phyloP scores from a whole-genome alignment of 2,329 filamentous ascomycete genomes.

The Aspergillus pseudoglaucus region DNA sequence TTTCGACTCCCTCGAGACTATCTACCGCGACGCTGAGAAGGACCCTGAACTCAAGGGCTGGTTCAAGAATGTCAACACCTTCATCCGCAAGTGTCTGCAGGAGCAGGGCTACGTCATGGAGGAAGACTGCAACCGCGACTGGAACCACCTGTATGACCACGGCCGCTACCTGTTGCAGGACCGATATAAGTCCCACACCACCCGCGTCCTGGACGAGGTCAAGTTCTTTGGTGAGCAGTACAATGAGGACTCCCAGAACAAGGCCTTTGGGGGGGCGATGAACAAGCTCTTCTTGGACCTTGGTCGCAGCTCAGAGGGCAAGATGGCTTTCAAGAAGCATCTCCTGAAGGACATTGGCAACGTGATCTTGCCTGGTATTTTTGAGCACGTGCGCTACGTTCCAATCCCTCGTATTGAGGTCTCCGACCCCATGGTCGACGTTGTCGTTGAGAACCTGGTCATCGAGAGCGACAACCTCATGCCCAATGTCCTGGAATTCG shows the following conservation, averaged over 20 bases:
- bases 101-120: slow-evolving; percentile 89
- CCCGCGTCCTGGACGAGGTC: slow-evolving; percentile 79
- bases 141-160: slow-evolving; percentile 77
- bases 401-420: slow-evolving; percentile 93
- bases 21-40: slow-evolving; percentile 79
- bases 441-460: slow-evolving; percentile 87
- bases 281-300: slow-evolving; percentile 84
- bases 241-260: slow-evolving; percentile 80
- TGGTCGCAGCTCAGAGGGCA: slow-evolving; percentile 79
- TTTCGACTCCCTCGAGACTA: slow-evolving; percentile 73
- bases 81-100: slow-evolving; percentile 74
- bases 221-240: slow-evolving; percentile 89
- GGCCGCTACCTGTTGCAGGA: slow-evolving; percentile 81
- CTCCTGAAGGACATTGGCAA: slow-evolving; percentile 82
- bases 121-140: slow-evolving; percentile 70
- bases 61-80: slow-evolving; percentile 74
- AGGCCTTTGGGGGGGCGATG: slow-evolving; percentile 65
- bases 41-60: slow-evolving; percentile 82
- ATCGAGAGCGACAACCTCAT: slow-evolving; percentile 95
- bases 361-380: slow-evolving; percentile 73
- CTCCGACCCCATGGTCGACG: slow-evolving; percentile 74
- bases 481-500: slow-evolving; percentile 83
- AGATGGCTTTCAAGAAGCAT: slow-evolving; percentile 85
- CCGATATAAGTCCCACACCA: slow-evolving; percentile 78
- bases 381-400: slow-evolving; percentile 83